These are phyloP conservation scores for Stephania yunnanensis DNA, from an alignment of 164 flowering plant species.

Conservation along the genomic window DNA sequence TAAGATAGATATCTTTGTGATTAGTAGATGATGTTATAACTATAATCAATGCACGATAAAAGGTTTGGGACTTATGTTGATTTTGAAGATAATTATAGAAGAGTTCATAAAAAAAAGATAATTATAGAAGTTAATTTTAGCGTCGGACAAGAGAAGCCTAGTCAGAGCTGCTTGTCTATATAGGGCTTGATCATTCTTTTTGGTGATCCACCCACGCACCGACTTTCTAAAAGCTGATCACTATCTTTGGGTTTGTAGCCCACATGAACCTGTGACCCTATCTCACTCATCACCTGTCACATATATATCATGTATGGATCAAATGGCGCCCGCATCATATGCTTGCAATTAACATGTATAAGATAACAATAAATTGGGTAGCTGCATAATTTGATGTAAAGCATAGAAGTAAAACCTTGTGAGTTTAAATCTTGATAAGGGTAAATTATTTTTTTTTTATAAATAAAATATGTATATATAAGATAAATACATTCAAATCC, in stretches of 20 bases:
- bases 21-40: background rate
- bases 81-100: background rate
- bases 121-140: background rate
- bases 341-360: background rate
- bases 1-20: background rate
- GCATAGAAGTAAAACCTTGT: no score
- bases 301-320: background rate
- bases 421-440: no score
- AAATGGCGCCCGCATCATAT: no score
- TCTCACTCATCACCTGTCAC: background rate
- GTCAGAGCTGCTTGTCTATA: constrained; percentile 12
- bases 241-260: constrained; percentile 10
- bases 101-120: background rate
- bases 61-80: background rate
- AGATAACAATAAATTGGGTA: no score
- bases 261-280: constrained; percentile 12
- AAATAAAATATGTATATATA: no score
- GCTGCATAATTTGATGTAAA: no score
- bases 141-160: constrained; percentile 14
- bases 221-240: constrained; percentile 19
- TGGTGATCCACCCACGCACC: constrained; percentile 19
- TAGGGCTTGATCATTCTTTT: background rate
- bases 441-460: no score
- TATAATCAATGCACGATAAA: background rate
- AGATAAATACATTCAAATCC: no score